Conservation (phyloP, 2,329 filamentous ascomycete species). For the Colletotrichum salicis region DNA sequence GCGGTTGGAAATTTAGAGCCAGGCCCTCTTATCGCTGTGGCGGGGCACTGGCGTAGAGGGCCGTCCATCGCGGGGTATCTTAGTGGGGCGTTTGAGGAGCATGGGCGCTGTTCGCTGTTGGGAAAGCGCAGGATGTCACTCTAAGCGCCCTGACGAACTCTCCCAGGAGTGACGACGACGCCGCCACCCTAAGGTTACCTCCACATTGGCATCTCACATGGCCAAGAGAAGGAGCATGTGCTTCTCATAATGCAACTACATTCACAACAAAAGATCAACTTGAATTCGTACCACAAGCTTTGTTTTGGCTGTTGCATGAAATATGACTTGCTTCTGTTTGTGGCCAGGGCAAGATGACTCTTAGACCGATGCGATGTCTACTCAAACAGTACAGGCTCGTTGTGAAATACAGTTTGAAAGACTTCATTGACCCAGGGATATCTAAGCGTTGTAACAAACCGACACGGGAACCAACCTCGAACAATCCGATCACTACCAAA, state of each 20-base stretch:
- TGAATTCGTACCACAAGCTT: neutral
- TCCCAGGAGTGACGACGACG: neutral
- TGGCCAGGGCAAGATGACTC: neutral
- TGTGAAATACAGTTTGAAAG: neutral
- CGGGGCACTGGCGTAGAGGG: slow-evolving; percentile 29
- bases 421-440: neutral
- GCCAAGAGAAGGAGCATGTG: neutral
- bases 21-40: slow-evolving; percentile 23
- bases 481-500: neutral
- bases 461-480: neutral
- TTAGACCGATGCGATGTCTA: neutral
- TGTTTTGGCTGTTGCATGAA: neutral
- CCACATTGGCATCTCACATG: neutral
- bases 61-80: slow-evolving; percentile 26
- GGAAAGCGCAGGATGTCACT: neutral
- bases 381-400: too few species aligned
- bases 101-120: neutral
- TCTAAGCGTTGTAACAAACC: neutral
- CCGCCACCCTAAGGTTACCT: neutral
- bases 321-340: neutral
- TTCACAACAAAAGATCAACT: neutral
- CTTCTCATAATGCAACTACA: neutral
- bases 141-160: neutral
- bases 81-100: slow-evolving; percentile 33
- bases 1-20: slow-evolving; percentile 28